These are phyloP conservation scores for Celoporthe dispersa DNA, from an alignment of 2,329 filamentous ascomycete genomes.

Conservation along the genomic window DNA sequence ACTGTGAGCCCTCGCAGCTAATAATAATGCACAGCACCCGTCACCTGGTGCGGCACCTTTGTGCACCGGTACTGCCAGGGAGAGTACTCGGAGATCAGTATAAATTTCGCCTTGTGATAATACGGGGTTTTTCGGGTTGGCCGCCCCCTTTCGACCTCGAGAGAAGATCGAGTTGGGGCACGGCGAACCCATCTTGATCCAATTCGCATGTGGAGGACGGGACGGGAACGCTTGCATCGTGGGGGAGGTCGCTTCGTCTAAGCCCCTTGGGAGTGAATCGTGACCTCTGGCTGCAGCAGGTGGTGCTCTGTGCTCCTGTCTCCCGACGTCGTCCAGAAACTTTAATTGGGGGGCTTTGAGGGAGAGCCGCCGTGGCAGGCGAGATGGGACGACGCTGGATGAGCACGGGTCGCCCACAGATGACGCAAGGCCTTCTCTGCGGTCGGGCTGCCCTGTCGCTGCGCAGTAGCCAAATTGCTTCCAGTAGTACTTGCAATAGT, in stretches of 20 bases:
- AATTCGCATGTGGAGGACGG: constrained; percentile 21
- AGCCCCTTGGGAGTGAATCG: background rate
- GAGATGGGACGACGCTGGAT: background rate
- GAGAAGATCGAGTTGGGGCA: constrained; percentile 10
- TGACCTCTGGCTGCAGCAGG: constrained; percentile 1
- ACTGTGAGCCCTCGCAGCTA: background rate
- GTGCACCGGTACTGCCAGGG: constrained; percentile 19
- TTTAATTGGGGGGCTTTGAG: background rate
- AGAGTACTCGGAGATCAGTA: constrained; percentile 24
- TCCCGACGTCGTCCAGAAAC: background rate
- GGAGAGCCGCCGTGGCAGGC: background rate
- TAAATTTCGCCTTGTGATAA: constrained; percentile 11
- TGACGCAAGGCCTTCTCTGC: background rate
- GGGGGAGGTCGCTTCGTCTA: constrained; percentile 9
- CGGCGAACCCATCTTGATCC: constrained; percentile 14
- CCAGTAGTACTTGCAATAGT: background rate
- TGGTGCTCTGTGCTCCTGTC: constrained; percentile 13
- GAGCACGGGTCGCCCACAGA: background rate
- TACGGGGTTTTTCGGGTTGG: constrained; percentile 24
- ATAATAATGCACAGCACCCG: constrained; percentile 18
- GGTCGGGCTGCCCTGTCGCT: background rate
- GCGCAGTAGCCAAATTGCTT: background rate
- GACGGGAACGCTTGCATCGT: constrained; percentile 19
- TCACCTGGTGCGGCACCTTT: constrained; percentile 15
- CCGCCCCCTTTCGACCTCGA: constrained; percentile 18